Evolutionary conservation across 495 filamentous ascomycete species (phyloP), one percentile per base, ranked within the genome.

Genomic region (Cladorrhinum samala): DNA sequence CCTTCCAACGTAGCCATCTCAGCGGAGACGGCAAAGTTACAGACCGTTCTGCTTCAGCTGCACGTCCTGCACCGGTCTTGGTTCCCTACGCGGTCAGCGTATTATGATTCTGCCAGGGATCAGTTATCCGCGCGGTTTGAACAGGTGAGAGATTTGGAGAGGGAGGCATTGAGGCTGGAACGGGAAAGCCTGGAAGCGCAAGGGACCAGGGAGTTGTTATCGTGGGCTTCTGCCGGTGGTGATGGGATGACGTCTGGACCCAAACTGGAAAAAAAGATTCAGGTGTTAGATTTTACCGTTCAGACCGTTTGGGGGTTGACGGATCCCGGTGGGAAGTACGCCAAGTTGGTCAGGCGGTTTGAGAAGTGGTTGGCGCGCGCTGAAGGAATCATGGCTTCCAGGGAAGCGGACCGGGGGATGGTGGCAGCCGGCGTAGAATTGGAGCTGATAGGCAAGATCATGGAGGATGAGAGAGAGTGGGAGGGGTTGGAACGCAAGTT

Each of bases 41-140:
- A 90, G 61, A 82, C 83, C 0, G 85, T 91, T 59, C 74, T 93
- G 18, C 70, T 90, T 19, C 86, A 89, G 61, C 69, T 91, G 4
- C 81, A 83, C 61, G 71, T 91, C 9, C 69, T 91, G 11, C 85
- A 88, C 68, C 76, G 73, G 46, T 65, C 67, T 43, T 73, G 74
- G 14, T 51, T 54, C 7, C 49, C 36, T 9, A 64, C 66, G 38
- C 56, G 52, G 9, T 45, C 40, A 9, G 62, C 71, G 42, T 84
- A 79, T 79, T 65, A 68, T 45, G 65, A 51, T 1, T 78, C 75
- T 58, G 79, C 79, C 1, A 65, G 69, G 45, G 24, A 53, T 27
- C 68, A 65, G 30, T 61, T 82, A 5, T 61, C 64, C 2, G 45
- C 19, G 0, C 68, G 70, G 30, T 83, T 79, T 50, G 58, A 64